These are phyloP conservation scores for Trametes sp. DNA, from an alignment of 1,284 basidiomycete species.

Conservation along the genomic window DNA sequence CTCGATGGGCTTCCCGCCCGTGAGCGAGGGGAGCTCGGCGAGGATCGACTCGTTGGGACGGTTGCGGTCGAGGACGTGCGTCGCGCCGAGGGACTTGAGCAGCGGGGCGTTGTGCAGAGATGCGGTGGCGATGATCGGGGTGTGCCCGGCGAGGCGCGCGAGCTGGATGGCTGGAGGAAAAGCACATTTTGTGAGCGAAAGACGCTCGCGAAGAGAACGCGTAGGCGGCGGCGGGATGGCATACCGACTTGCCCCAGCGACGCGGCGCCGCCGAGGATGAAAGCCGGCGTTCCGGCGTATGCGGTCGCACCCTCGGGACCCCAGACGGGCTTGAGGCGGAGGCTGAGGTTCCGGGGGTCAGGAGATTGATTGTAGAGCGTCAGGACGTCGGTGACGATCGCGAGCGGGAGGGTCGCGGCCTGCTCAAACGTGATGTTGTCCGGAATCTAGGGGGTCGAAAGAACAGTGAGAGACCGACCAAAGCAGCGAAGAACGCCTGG, in stretches of 20 bases:
- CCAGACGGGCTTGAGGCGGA: conserved; percentile 10
- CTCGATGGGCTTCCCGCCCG: conserved; percentile 18
- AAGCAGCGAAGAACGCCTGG: too few relatives aligned
- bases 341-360: not conserved
- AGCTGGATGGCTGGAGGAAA: conserved; percentile 45
- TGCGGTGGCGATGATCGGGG: conserved; percentile 35
- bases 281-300: conserved; percentile 40
- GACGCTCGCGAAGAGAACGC: too few relatives aligned
- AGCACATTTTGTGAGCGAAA: too few relatives aligned
- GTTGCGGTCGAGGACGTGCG: conserved; percentile 39
- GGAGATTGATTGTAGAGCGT: conserved; percentile 16
- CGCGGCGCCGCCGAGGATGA: conserved; percentile 47
- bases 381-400: conserved; percentile 8
- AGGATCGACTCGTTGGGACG: conserved; percentile 18
- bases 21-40: conserved; percentile 22
- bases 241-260: conserved; percentile 51
- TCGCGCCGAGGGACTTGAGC: conserved; percentile 44
- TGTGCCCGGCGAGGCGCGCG: conserved; percentile 40
- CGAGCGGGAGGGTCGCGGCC: conserved; percentile 30
- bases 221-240: too few relatives aligned
- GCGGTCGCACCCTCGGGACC: conserved; percentile 3
- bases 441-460: too few relatives aligned
- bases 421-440: conserved; percentile 37
- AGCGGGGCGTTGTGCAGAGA: conserved; percentile 32
- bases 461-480: too few relatives aligned